Base-by-base conservation (phyloP, 345 rosid species). In the Turnera subulata region DNA sequence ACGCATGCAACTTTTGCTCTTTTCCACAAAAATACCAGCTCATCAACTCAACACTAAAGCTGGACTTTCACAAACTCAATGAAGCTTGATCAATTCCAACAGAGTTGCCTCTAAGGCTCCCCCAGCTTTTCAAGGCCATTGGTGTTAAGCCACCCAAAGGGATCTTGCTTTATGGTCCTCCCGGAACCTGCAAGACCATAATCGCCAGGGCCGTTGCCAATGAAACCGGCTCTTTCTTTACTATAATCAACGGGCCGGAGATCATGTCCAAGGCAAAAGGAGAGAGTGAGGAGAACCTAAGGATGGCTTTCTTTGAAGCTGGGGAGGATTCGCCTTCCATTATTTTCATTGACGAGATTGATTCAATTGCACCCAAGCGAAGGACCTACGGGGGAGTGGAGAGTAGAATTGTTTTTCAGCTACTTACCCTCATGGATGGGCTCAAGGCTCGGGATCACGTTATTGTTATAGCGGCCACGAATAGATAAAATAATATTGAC, bases 111-210 rank as follows among this genome's bases (percentile, higher is more conserved):
- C 53, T 85, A 22, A 80, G 88, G 71, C 86, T 80, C 66, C 91
- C 86, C 42, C 88, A 85, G 33, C 91, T 85, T 4, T 85, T 80
- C 42, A 85, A 85, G 58, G 68, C 88, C 20, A 85, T 82, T 57
- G 88, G 86, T 71, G 91, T 82, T 52, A 82, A 85, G 23, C 91
- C 84, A 19, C 91, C 88, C 1, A 84, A 82, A 23, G 91, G 91
- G 40, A 84, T 84, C 63, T 59, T 84, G 46, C 88, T 84, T 42
- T 84, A 78, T 47, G 84, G 47, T 12, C 70, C 70, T 12, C 70
- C 70, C 6, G 63, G 70, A 29, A 57, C 63, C n/a, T 63, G 63
- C 15, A 84, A 84, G 70, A 82, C 88, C 0, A 64, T 84, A 47
- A 76, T 84, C 52, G 91, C 91, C 13, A 73, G 85, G 61, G 91